phyloP scores from a whole-genome alignment of 2,329 filamentous ascomycete species.

The Aspergillus calidoustus region DNA sequence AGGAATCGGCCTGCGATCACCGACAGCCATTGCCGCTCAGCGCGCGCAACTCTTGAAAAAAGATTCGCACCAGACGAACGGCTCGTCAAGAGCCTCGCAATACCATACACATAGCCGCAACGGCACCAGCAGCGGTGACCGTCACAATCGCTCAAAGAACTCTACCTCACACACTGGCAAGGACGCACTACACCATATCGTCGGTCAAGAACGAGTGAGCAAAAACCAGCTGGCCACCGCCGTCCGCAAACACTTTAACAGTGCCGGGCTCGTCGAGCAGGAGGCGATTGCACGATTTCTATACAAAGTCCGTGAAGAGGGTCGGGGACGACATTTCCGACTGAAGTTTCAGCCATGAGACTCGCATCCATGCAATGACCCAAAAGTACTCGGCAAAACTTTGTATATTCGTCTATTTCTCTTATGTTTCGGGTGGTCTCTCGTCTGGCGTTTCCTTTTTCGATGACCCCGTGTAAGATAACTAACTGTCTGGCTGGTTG shows the following conservation, averaged over 20 bases:
- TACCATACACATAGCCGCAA: constrained; percentile 9
- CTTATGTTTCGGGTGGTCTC: not conserved
- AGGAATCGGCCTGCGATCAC: constrained; percentile 50
- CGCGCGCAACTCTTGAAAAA: constrained; percentile 22
- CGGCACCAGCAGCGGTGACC: constrained; percentile 11
- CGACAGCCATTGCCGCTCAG: constrained; percentile 48
- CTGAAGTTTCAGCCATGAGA: constrained; percentile 47
- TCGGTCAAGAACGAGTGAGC: constrained; percentile 45
- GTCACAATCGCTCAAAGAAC: constrained; percentile 13
- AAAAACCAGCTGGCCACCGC: constrained; percentile 49
- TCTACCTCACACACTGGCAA: constrained; percentile 22
- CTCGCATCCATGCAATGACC: not conserved
- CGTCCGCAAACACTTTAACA: constrained; percentile 54
- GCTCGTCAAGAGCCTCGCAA: constrained; percentile 13
- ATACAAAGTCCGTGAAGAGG: constrained; percentile 54
- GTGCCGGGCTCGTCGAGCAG: constrained; percentile 50
- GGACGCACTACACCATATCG: constrained; percentile 32
- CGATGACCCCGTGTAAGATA: not conserved
- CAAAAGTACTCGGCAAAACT: not conserved
- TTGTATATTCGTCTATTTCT: not conserved
- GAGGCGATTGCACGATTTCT: constrained; percentile 53
- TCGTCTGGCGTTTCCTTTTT: not conserved
- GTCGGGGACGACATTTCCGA: constrained; percentile 46
- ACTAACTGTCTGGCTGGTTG: not conserved
- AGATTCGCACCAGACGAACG: constrained; percentile 19